Conservation (phyloP, 768 basidiomycete species). For the Cytidiella melzeri region DNA sequence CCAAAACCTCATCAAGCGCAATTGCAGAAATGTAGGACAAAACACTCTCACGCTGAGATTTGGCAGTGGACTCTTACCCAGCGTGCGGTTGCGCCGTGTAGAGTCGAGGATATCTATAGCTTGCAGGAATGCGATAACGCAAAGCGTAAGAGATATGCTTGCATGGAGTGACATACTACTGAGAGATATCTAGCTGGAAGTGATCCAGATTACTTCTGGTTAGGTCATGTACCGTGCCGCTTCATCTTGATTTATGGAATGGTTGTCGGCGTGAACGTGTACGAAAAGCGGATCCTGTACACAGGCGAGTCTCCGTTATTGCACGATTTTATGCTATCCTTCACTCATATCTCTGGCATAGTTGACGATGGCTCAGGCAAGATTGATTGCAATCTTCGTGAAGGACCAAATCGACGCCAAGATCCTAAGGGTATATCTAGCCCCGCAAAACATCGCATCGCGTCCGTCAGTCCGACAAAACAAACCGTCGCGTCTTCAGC, state of each 20-base stretch:
- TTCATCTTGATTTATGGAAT: slow-evolving; percentile 55
- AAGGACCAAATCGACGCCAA: not conserved
- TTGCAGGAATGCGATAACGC: slow-evolving; percentile 16
- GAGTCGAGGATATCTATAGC: slow-evolving; percentile 18
- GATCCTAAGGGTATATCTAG: not conserved
- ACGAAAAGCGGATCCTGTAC: slow-evolving; percentile 57
- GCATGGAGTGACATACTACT: not conserved
- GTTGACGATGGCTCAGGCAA: slow-evolving; percentile 77
- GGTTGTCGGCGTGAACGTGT: slow-evolving; percentile 54
- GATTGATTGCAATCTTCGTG: slow-evolving; percentile 54
- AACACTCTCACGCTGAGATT: slow-evolving; percentile 12
- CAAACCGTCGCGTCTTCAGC: not conserved
- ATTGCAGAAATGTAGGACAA: not conserved
- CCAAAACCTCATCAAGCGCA: too few species aligned
- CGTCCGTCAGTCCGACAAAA: not conserved
- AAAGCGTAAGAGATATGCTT: slow-evolving; percentile 13
- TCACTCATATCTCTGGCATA: too few species aligned
- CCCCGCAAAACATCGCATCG: not conserved
- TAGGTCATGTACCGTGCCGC: slow-evolving; percentile 67
- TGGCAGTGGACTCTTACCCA: slow-evolving; percentile 21
- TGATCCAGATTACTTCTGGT: slow-evolving; percentile 55
- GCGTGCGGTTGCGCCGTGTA: slow-evolving; percentile 23
- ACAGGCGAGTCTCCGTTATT: slow-evolving; percentile 38
- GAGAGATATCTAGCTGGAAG: slow-evolving; percentile 27
- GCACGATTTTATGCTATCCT: too few species aligned